Conservation (phyloP, 2,329 filamentous ascomycete genomes). For the Exophiala alcalophila region DNA sequence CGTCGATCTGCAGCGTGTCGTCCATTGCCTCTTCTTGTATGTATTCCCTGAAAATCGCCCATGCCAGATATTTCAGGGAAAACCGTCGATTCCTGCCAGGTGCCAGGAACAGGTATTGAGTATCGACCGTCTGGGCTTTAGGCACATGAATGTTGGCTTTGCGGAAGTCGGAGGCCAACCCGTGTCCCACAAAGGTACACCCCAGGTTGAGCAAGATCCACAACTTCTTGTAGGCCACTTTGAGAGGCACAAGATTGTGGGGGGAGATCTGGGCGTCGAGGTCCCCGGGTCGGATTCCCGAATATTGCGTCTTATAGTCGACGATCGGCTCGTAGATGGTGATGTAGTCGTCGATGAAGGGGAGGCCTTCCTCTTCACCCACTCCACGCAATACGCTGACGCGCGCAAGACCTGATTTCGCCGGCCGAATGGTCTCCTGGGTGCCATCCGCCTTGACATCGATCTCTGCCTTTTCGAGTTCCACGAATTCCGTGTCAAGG, state of each 20-base stretch:
- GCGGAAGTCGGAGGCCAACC: constrained; percentile 90
- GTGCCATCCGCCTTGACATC: constrained; percentile 94
- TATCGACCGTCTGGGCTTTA: constrained; percentile 86
- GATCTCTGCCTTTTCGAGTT: constrained; percentile 87
- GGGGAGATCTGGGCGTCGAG: constrained; percentile 73
- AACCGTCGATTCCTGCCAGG: constrained; percentile 78
- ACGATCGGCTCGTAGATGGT: constrained; percentile 80
- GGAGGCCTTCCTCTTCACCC: constrained; percentile 72
- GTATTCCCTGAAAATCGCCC: constrained; percentile 85
- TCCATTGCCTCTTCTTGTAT: constrained; percentile 74
- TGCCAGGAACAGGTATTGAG: constrained; percentile 85
- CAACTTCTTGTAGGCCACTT: constrained; percentile 94
- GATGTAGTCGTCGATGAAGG: constrained; percentile 98
- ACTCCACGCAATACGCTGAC: constrained; percentile 82
- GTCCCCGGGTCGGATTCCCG: constrained; percentile 82
- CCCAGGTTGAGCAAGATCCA: constrained; percentile 95
- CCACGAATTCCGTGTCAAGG: constrained; percentile 94
- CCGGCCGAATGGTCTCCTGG: constrained; percentile 85
- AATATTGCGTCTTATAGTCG: constrained; percentile 92
- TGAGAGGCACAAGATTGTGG: constrained; percentile 82
- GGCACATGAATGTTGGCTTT: constrained; percentile 98
- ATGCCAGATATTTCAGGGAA: constrained; percentile 85
- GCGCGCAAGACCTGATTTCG: constrained; percentile 85
- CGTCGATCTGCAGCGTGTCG: constrained; percentile 34
- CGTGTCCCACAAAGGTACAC: constrained; percentile 90